These are phyloP conservation scores for Apophysomyces variabilis DNA, from an alignment of 371 early-diverging fungal genomes.

Conservation along the genomic window DNA sequence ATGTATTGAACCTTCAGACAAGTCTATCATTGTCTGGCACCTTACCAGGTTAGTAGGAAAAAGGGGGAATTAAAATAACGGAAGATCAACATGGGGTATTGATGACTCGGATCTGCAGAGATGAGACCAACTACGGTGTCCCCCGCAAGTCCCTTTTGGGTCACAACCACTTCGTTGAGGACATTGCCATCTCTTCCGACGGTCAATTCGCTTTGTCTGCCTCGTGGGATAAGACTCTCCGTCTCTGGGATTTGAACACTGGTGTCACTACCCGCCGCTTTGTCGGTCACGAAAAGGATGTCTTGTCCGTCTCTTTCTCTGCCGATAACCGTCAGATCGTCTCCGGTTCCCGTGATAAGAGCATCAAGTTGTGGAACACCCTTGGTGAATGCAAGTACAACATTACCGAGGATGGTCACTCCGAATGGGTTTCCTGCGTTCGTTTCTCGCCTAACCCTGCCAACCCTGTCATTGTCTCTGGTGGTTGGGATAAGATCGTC, in stretches of 20 bases:
- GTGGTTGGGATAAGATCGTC: slow-evolving; percentile 99
- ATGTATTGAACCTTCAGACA: slow-evolving; percentile 61
- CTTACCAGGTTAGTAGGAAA: slow-evolving; percentile 64
- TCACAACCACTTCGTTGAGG: slow-evolving; percentile 98
- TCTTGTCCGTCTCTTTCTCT: slow-evolving; percentile 98
- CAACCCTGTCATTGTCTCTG: slow-evolving; percentile 96
- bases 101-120: slow-evolving; percentile 43
- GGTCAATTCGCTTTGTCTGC: slow-evolving; percentile 97
- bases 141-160: slow-evolving; percentile 90
- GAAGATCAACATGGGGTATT: slow-evolving; percentile 3
- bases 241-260: slow-evolving; percentile 96
- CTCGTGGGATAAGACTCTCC: slow-evolving; percentile 99
- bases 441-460: slow-evolving; percentile 98
- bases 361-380: slow-evolving; percentile 99
- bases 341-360: slow-evolving; percentile 97
- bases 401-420: slow-evolving; percentile 93
- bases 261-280: slow-evolving; percentile 95
- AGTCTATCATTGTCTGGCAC: slow-evolving; percentile 96
- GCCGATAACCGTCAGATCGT: slow-evolving; percentile 99
- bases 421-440: slow-evolving; percentile 98
- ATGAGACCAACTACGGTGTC: slow-evolving; percentile 90
- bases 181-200: slow-evolving; percentile 96
- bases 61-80: background rate
- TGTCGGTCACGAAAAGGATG: slow-evolving; percentile 97
- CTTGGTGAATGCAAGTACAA: slow-evolving; percentile 99